phyloP scores from a whole-genome alignment of 441 rosid genomes.

The Populus hybrid region DNA sequence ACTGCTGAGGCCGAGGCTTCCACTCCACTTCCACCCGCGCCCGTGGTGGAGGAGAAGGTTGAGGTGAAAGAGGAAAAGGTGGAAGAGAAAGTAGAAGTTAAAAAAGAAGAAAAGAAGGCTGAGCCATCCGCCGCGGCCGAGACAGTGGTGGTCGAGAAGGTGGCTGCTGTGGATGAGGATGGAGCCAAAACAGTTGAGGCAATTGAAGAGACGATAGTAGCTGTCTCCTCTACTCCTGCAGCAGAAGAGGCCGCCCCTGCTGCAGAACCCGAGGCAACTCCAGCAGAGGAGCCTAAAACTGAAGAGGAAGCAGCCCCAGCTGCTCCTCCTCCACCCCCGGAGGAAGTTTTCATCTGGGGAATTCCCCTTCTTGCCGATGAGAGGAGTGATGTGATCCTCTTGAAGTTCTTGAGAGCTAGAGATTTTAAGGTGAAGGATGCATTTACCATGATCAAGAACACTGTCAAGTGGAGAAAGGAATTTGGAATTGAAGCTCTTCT shows the following conservation, averaged over 20 bases:
- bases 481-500: slow-evolving; percentile 69
- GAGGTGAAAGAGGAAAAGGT: slow-evolving; percentile 15
- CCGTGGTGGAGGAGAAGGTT: slow-evolving; percentile 12
- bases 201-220: slow-evolving; percentile 54
- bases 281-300: slow-evolving; percentile 19
- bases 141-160: slow-evolving; percentile 31
- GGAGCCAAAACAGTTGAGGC: slow-evolving; percentile 63
- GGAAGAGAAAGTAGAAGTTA: slow-evolving; percentile 35
- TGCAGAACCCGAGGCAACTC: slow-evolving; percentile 7
- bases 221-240: slow-evolving; percentile 32
- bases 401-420: slow-evolving; percentile 82
- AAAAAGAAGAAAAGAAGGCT: slow-evolving; percentile 17
- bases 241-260: slow-evolving; percentile 22
- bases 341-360: slow-evolving; percentile 65
- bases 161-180: slow-evolving; percentile 50
- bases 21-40: slow-evolving; percentile 2
- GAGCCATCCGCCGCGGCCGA: slow-evolving; percentile 26
- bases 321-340: slow-evolving; percentile 27
- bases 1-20: slow-evolving; percentile 5
- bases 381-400: slow-evolving; percentile 63
- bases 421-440: slow-evolving; percentile 86
- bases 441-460: slow-evolving; percentile 66
- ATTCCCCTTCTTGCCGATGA: slow-evolving; percentile 71
- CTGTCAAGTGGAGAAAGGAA: slow-evolving; percentile 74
- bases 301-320: slow-evolving; percentile 3